These are phyloP conservation scores for Neurospora tetrasperma DNA, from an alignment of 495 filamentous ascomycete genomes.

Conservation along the genomic window DNA sequence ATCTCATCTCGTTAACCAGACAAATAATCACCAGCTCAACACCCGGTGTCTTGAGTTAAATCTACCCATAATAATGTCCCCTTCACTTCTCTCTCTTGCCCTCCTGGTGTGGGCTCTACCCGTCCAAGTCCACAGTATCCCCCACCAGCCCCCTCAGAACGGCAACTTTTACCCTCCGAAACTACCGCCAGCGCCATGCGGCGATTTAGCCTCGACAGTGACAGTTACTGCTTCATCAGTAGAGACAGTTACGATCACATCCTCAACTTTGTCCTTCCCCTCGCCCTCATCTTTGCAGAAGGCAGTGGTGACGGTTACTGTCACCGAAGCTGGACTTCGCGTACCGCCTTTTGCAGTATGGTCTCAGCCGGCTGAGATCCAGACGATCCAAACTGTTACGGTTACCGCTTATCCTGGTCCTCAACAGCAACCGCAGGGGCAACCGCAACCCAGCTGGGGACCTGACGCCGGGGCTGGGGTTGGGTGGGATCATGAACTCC, in stretches of 20 bases:
- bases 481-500: neutral
- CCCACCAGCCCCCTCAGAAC: neutral
- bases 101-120: neutral
- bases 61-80: neutral
- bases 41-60: neutral
- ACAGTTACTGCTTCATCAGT: neutral
- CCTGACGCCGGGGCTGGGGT: neutral
- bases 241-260: neutral
- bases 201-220: slow-evolving; percentile 2
- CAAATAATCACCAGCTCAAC: neutral
- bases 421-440: neutral
- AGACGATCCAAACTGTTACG: neutral
- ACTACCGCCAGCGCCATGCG: neutral
- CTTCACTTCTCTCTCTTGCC: neutral
- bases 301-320: neutral
- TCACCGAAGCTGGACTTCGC: neutral
- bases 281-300: neutral
- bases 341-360: neutral
- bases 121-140: neutral
- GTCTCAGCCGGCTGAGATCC: neutral
- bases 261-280: neutral
- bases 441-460: neutral
- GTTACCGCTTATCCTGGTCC: neutral
- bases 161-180: neutral
- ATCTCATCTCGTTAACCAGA: neutral